Conservation (phyloP, 129 eudicot genomes). For the Saussurea involucrata region DNA sequence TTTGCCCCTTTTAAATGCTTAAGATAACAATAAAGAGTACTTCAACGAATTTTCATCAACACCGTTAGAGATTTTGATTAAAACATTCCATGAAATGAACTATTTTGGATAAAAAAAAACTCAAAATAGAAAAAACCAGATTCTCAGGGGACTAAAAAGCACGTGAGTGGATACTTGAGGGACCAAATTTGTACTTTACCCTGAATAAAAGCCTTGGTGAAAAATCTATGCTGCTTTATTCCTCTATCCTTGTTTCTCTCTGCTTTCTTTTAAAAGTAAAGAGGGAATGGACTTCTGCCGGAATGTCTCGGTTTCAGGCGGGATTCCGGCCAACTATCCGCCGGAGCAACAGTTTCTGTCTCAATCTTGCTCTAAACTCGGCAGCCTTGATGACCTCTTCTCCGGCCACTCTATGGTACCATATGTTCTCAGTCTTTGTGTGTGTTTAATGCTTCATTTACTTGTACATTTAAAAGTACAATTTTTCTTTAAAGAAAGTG, state of each 20-base stretch:
- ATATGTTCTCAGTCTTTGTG: no score
- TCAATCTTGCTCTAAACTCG: slow-evolving; percentile 14
- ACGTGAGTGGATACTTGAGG: neutral
- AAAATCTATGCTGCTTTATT: slow-evolving; percentile 14
- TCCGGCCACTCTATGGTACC: slow-evolving; percentile 38
- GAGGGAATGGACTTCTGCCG: slow-evolving; percentile 41
- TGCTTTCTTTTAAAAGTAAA: neutral
- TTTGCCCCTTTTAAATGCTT: neutral
- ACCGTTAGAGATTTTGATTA: neutral
- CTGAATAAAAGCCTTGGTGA: slow-evolving; percentile 12
- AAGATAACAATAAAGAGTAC: no score
- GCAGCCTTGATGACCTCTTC: slow-evolving; percentile 53
- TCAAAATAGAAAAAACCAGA: neutral
- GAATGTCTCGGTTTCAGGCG: slow-evolving; percentile 34
- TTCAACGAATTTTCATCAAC: neutral
- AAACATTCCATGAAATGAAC: neutral
- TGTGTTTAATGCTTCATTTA: neutral
- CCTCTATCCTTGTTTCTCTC: neutral
- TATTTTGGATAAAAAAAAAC: neutral
- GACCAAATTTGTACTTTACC: neutral
- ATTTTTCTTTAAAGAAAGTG: neutral
- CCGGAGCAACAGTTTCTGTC: slow-evolving; percentile 34
- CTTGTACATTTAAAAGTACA: neutral
- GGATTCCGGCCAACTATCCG: slow-evolving; percentile 26
- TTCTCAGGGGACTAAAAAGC: slow-evolving; percentile 4